Percentiles rank a stretch among this genome's conserved stretches.
phyloP scores from a whole-genome alignment of 495 filamentous ascomycete genomes.

The Glarea lozoyensis region DNA sequence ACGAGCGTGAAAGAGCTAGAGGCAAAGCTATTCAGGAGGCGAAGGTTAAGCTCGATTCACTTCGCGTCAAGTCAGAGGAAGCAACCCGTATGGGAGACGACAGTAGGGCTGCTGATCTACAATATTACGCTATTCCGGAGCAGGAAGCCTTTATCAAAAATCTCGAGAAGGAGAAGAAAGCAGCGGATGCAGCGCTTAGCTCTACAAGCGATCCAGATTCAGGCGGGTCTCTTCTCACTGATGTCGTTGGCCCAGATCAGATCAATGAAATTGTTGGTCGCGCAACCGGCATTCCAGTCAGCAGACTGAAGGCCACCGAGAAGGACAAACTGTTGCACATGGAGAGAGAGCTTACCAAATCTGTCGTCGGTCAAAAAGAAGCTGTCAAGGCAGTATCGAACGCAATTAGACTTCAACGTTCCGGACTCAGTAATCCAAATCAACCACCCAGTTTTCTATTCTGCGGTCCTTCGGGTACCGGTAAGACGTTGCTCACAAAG shows the following conservation, averaged over 20 bases:
- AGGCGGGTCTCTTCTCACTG: constrained; percentile 68
- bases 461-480: constrained; percentile 95
- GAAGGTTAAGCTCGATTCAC: constrained; percentile 85
- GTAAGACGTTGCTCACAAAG: constrained; percentile 95
- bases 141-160: constrained; percentile 67
- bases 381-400: constrained; percentile 92
- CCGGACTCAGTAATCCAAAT: constrained; percentile 88
- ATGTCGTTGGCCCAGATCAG: constrained; percentile 92
- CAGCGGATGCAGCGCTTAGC: constrained; percentile 65
- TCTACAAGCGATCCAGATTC: constrained; percentile 43
- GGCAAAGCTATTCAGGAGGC: constrained; percentile 87
- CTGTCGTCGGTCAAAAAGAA: constrained; percentile 90
- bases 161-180: constrained; percentile 72
- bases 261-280: constrained; percentile 97
- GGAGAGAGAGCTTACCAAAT: constrained; percentile 73
- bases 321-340: constrained; percentile 95
- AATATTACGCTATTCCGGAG: constrained; percentile 96
- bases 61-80: constrained; percentile 85
- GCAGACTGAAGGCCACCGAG: constrained; percentile 84
- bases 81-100: constrained; percentile 80
- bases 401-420: constrained; percentile 88
- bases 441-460: constrained; percentile 96
- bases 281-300: constrained; percentile 96
- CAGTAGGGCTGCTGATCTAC: constrained; percentile 76
- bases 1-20: constrained; percentile 81